Base-by-base conservation (phyloP, 805 yeast genomes). In the Yamadazyma phyllophila region DNA sequence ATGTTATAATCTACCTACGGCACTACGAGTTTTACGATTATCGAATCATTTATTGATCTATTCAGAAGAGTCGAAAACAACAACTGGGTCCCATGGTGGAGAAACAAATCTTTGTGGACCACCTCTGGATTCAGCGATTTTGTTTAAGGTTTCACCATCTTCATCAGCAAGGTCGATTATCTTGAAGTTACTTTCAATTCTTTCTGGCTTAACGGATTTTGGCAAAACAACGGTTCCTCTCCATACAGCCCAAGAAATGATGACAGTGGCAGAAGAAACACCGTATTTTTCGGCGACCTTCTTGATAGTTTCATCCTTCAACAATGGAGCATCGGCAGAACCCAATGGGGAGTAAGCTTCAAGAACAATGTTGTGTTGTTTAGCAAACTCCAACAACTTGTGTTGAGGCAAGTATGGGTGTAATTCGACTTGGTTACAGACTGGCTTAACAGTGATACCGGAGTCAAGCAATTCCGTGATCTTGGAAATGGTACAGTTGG, bases 301-400 rank as follows among this genome's bases (percentile, higher is more conserved):
- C 2, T 58, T 48, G 15, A 83, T 56, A 3, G 63, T 58, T 27
- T 66, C 70, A 53, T 81, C 75, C 24, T 63, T 58, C 50, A 79
- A 62, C 13, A 80, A 54, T n/a, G 85, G 83, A 9, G 83, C 76
- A 47, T 73, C 76, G 8, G 71, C 64, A 32, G 83, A 74, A 7
- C 90, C 92, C 56, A 88, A 71, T 16, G 95, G 94, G 26, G 88
- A 81, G 67, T 85, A 88, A 10, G 94, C 95, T 60, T 83, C 83
- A 46, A 84, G 62, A 15, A 49, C 38, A 41, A 55, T 49, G 29
- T 43, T 50, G 15, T 57, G 46, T 35, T 47, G 44, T 42, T 50
- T 30, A 69, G 60, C 48, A 84, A 83, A 48, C 73, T 78, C 87
- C 49, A 85, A 70, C 49, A 74, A 74, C 40, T 91, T 89, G 30